phyloP scores from a whole-genome alignment of 805 yeast genomes.

The Suhomyces tanzawaensis region DNA sequence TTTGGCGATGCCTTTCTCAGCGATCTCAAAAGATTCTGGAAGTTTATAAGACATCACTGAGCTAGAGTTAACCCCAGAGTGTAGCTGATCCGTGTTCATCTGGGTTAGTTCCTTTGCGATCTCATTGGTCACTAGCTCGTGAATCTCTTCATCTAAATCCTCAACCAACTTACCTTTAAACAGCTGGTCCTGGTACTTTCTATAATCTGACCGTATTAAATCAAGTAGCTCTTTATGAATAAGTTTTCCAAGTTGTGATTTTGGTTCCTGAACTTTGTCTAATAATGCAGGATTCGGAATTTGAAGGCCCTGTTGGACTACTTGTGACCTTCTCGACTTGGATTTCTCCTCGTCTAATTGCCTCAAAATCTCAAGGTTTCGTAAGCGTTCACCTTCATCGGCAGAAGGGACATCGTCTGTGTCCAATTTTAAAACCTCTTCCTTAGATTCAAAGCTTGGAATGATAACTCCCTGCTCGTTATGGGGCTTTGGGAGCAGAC shows the following conservation, averaged over 20 bases:
- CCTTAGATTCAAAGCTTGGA: conserved; percentile 30
- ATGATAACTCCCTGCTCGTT: conserved; percentile 31
- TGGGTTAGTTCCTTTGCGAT: conserved; percentile 15
- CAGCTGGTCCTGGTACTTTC: conserved; percentile 24
- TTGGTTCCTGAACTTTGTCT: not conserved
- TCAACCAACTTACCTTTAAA: conserved; percentile 18
- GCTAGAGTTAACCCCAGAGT: not conserved
- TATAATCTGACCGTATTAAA: conserved; percentile 43
- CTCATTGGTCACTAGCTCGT: conserved; percentile 16
- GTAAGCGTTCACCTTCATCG: conserved; percentile 25
- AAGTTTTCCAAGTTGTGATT: conserved; percentile 12
- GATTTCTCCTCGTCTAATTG: conserved; percentile 28
- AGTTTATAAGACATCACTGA: conserved; percentile 8
- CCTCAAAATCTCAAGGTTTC: conserved; percentile 21
- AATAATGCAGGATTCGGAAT: conserved; percentile 34
- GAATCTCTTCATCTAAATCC: conserved; percentile 31
- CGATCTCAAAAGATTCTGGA: conserved; percentile 14
- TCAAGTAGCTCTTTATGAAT: conserved; percentile 31
- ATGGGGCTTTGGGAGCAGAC: conserved; percentile 38
- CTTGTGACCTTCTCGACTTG: conserved; percentile 44
- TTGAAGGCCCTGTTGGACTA: conserved; percentile 43
- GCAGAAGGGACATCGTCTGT: not conserved
- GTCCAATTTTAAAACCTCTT: conserved; percentile 11
- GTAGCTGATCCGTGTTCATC: not conserved
- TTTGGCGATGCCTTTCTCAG: conserved; percentile 14